Conservation (phyloP, 2,329 filamentous ascomycete genomes). For the Penicillium corylophilum region DNA sequence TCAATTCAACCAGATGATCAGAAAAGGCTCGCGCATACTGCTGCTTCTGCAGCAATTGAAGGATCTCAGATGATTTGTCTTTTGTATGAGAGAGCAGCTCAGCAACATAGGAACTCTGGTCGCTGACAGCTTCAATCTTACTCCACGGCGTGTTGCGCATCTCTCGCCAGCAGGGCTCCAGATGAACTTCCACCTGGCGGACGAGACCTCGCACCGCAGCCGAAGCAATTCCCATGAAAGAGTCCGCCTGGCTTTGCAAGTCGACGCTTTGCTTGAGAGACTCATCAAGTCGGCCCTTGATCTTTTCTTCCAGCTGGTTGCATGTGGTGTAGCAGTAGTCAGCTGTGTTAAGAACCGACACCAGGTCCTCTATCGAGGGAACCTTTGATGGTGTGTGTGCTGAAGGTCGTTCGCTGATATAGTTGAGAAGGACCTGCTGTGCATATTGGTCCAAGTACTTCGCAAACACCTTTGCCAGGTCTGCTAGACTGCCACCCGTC, state of each 20-base stretch:
- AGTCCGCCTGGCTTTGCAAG: slow-evolving; percentile 87
- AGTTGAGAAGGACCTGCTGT: slow-evolving; percentile 81
- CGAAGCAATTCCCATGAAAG: slow-evolving; percentile 92
- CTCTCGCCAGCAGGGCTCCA: slow-evolving; percentile 88
- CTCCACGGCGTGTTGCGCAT: slow-evolving; percentile 97
- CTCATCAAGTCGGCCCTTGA: slow-evolving; percentile 83
- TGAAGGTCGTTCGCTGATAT: slow-evolving; percentile 61
- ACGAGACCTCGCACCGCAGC: slow-evolving; percentile 82
- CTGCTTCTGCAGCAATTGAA: slow-evolving; percentile 78
- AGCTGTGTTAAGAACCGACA: slow-evolving; percentile 90
- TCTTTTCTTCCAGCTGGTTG: slow-evolving; percentile 89
- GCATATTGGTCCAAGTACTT: slow-evolving; percentile 96
- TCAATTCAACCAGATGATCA: slow-evolving; percentile 88
- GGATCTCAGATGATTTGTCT: slow-evolving; percentile 68
- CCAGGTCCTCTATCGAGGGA: slow-evolving; percentile 67
- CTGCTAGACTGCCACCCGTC: slow-evolving; percentile 80
- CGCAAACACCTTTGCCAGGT: slow-evolving; percentile 79
- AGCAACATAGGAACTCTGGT: slow-evolving; percentile 88
- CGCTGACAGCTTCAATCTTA: slow-evolving; percentile 86
- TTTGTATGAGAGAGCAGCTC: slow-evolving; percentile 76
- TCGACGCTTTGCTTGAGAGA: slow-evolving; percentile 76
- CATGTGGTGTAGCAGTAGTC: slow-evolving; percentile 97
- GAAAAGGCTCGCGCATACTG: slow-evolving; percentile 94
- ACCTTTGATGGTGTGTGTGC: slow-evolving; percentile 53
- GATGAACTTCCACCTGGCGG: slow-evolving; percentile 74